phyloP scores from a whole-genome alignment of 768 basidiomycete genomes.

The Suillus cothurnatus region DNA sequence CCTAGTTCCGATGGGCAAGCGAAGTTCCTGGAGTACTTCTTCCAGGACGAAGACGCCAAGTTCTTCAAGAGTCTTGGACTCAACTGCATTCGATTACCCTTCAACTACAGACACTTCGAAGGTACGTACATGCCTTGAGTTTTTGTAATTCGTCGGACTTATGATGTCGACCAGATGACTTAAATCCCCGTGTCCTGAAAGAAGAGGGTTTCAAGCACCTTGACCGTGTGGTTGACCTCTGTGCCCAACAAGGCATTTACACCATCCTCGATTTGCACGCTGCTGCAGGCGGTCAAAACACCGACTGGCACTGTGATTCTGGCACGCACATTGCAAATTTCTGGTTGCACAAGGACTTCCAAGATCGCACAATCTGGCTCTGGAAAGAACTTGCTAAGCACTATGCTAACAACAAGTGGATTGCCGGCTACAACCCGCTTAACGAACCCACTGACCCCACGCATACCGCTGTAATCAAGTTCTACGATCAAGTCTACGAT shows the following conservation, averaged over 20 bases:
- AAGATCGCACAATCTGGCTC: slow-evolving; percentile 75
- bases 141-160: neutral
- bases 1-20: neutral
- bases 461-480: slow-evolving; percentile 62
- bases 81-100: slow-evolving; percentile 76
- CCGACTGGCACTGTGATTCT: slow-evolving; percentile 80
- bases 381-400: slow-evolving; percentile 77
- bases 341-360: slow-evolving; percentile 86
- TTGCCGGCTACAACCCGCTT: slow-evolving; percentile 84
- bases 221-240: slow-evolving; percentile 76
- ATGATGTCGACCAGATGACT: slow-evolving; percentile 50
- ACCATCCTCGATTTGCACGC: slow-evolving; percentile 84
- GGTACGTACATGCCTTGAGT: slow-evolving; percentile 14
- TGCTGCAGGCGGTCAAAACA: slow-evolving; percentile 73
- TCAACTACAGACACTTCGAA: slow-evolving; percentile 79
- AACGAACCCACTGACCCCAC: slow-evolving; percentile 79
- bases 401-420: slow-evolving; percentile 79
- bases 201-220: slow-evolving; percentile 78
- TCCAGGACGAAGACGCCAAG: slow-evolving; percentile 69
- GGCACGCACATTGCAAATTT: slow-evolving; percentile 72
- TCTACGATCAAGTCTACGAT: slow-evolving; percentile 68
- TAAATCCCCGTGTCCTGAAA: slow-evolving; percentile 79
- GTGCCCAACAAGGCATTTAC: slow-evolving; percentile 74
- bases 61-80: slow-evolving; percentile 80
- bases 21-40: slow-evolving; percentile 85